Conservation (phyloP, 768 basidiomycete genomes). For the Leccinum broughii region DNA sequence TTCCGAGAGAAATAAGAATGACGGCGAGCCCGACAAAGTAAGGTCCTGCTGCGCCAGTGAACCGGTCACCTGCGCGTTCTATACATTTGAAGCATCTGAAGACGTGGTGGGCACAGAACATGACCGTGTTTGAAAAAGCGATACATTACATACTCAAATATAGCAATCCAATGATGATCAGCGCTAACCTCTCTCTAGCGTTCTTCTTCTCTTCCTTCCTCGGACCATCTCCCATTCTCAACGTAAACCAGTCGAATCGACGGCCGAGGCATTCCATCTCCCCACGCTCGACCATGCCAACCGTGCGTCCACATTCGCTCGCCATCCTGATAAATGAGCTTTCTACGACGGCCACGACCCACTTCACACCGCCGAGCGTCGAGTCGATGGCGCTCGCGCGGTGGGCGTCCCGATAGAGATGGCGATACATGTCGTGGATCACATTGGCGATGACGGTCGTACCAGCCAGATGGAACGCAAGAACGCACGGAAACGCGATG, state of each 20-base stretch:
- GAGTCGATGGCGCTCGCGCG: slow-evolving; percentile 36
- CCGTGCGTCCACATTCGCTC: slow-evolving; percentile 48
- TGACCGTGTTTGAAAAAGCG: no score
- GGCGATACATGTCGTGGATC: slow-evolving; percentile 49
- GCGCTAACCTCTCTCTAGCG: slow-evolving; percentile 33
- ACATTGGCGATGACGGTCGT: slow-evolving; percentile 43
- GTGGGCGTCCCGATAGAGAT: slow-evolving; percentile 43
- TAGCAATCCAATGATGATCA: slow-evolving; percentile 12
- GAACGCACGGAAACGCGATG: slow-evolving; percentile 4
- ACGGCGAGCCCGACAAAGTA: slow-evolving; percentile 85
- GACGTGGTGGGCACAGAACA: slow-evolving; percentile 31
- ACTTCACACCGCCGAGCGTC: slow-evolving; percentile 35
- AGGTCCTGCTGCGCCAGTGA: slow-evolving; percentile 91
- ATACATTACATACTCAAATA: slow-evolving; percentile 2
- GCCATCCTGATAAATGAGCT: slow-evolving; percentile 52
- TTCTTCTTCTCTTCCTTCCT: slow-evolving; percentile 46
- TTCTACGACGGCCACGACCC: slow-evolving; percentile 47
- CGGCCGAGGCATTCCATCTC: slow-evolving; percentile 40
- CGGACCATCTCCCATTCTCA: slow-evolving; percentile 40
- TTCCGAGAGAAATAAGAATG: slow-evolving; percentile 65
- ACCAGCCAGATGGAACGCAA: slow-evolving; percentile 26
- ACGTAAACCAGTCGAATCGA: slow-evolving; percentile 60
- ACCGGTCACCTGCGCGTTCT: slow-evolving; percentile 71
- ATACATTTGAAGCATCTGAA: slow-evolving; percentile 65
- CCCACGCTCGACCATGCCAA: slow-evolving; percentile 45